Base-by-base conservation (phyloP, 1,284 basidiomycete species). In the Pseudozyma sp. region DNA sequence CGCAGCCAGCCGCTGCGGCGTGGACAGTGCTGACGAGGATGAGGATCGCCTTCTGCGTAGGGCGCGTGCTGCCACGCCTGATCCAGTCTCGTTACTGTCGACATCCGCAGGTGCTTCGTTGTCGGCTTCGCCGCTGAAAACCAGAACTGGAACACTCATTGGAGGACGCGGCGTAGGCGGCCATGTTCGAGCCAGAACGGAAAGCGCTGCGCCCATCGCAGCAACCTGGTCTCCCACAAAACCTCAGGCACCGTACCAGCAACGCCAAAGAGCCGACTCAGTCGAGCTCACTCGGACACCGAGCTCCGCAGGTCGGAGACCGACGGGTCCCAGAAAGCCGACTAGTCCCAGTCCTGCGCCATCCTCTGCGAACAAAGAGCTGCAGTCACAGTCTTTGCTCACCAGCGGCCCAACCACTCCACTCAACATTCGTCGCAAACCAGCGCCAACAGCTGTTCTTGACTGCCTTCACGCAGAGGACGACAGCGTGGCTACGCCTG, bases 231-330 rank as follows among this genome's bases (percentile, higher is more conserved):
- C 67, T 0, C 46, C 52, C 4, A 37, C 54, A 19, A 63, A 62
- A 29, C 3, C 53, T 7, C 66, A 58, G 17, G 39, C 63, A 5
- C 52, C 63, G 8, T 66, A 62, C 31, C 68, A 71, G 45, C 68
- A 66, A 54, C 68, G 63, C 11, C 63, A 71, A 33, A 49, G 63
- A 50, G 58, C 58, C 9, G 69, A 53, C 5, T 68, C 70, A 16
- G 65, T 65, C 24, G 70, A 73, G 24, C 65, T 68, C 40, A 56
- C 40, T 29, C 40, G 70, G 65, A 68, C 70, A 43, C 65, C 70
- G 66, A 68, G 70, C 70, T 73, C 70, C 65, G 57, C 60, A 19
- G 62, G 65, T 52, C 64, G 70, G 58, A 64, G 55, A 53, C 65
- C 70, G 6, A 68, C 65, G 65, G 65, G 66, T 73, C 70, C 70